Evolutionary conservation across 768 basidiomycete genomes (phyloP).

Genomic region (Lentinula edodes): DNA sequence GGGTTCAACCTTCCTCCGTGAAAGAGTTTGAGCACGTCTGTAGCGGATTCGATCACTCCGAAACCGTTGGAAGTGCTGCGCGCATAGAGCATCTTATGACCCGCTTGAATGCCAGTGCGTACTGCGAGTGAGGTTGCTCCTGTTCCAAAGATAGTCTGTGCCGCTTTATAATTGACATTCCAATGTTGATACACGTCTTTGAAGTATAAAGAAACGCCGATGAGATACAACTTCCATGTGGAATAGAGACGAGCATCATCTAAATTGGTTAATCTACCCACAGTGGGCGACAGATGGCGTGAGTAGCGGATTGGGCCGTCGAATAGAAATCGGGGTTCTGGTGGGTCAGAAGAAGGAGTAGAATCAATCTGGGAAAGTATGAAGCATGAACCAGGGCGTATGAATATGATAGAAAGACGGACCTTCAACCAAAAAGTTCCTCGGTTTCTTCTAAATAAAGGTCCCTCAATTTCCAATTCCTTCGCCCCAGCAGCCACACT

Average conservation of each 20-base stretch:
- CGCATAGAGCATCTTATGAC: slow-evolving; percentile 70
- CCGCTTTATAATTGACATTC: slow-evolving; percentile 64
- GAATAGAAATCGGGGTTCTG: slow-evolving; percentile 55
- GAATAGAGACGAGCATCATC: slow-evolving; percentile 63
- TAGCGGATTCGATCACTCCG: slow-evolving; percentile 45
- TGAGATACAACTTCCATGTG: slow-evolving; percentile 75
- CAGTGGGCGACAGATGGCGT: slow-evolving; percentile 63
- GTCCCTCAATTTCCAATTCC: slow-evolving; percentile 55
- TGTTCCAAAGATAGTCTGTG: slow-evolving; percentile 57
- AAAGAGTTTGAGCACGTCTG: slow-evolving; percentile 47
- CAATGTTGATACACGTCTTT: slow-evolving; percentile 56
- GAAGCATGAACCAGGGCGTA: neutral
- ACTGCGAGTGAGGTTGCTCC: slow-evolving; percentile 59
- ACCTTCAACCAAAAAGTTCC: slow-evolving; percentile 75
- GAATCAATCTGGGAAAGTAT: slow-evolving; percentile 47
- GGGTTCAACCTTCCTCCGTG: neutral
- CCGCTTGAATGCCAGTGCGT: slow-evolving; percentile 67
- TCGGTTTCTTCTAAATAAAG: slow-evolving; percentile 38
- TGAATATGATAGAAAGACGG: slow-evolving; percentile 6
- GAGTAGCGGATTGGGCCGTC: slow-evolving; percentile 72
- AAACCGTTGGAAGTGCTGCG: slow-evolving; percentile 57
- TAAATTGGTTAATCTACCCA: slow-evolving; percentile 58
- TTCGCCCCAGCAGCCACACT: slow-evolving; percentile 51
- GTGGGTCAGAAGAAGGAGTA: slow-evolving; percentile 36
- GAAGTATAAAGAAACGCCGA: slow-evolving; percentile 55